These are phyloP conservation scores for Silene coronaria DNA, from an alignment of 179 eudicot genomes.

Conservation along the genomic window DNA sequence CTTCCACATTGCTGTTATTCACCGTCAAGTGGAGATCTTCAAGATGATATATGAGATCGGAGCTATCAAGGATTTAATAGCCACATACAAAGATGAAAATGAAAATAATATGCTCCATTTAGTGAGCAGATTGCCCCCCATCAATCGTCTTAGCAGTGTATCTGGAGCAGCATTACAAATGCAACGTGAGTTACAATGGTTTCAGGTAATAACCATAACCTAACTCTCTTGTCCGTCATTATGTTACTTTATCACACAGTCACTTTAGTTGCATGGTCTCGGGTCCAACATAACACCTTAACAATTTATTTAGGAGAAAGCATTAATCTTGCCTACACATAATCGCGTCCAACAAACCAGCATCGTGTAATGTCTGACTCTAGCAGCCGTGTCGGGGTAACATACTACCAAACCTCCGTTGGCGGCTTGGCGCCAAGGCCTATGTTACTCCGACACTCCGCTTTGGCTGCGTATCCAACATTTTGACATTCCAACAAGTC, in stretches of 20 bases:
- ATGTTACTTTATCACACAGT: not conserved
- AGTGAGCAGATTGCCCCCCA: slow-evolving; percentile 35
- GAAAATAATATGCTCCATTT: slow-evolving; percentile 38
- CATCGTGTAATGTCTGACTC: too few species aligned
- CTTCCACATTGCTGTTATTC: slow-evolving; percentile 36
- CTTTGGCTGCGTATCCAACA: not conserved
- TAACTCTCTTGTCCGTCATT: not conserved
- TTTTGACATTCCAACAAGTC: not conserved
- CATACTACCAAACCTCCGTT: too few species aligned
- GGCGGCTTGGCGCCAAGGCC: not conserved
- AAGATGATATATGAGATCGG: slow-evolving; percentile 34
- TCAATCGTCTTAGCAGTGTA: slow-evolving; percentile 30
- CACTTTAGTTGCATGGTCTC: not conserved
- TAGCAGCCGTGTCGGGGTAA: too few species aligned
- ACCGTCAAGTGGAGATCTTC: slow-evolving; percentile 38
- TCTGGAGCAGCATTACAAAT: slow-evolving; percentile 45
- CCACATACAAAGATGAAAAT: slow-evolving; percentile 27
- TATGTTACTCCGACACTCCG: not conserved
- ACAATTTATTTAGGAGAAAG: too few species aligned
- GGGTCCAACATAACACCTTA: too few species aligned
- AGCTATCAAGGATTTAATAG: slow-evolving; percentile 30
- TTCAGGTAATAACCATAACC: slow-evolving; percentile 27
- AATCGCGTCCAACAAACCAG: too few species aligned
- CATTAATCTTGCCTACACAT: too few species aligned
- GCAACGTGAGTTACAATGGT: slow-evolving; percentile 44